These are phyloP conservation scores for Phragmites australis DNA, from an alignment of 176 grass and related monocot genomes.

Conservation along the genomic window DNA sequence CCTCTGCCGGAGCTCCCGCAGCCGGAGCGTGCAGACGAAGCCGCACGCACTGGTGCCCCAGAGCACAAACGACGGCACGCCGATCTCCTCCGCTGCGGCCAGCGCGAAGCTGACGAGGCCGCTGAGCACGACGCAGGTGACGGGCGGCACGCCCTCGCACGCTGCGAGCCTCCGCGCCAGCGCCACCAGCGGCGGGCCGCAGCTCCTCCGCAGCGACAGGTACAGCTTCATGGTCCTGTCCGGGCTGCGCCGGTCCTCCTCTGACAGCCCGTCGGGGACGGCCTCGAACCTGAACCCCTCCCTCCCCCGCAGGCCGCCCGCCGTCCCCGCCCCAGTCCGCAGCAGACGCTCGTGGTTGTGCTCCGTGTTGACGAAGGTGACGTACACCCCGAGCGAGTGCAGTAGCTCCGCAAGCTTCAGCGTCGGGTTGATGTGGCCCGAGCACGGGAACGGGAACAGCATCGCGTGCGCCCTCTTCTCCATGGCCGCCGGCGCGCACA, in stretches of 20 bases:
- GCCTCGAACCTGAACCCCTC: conserved; percentile 47
- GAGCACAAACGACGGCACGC: conserved; percentile 47
- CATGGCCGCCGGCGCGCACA: background rate
- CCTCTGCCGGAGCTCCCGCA: conserved; percentile 16
- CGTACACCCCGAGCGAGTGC: conserved; percentile 48
- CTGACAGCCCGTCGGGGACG: conserved; percentile 39
- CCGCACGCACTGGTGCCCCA: conserved; percentile 54
- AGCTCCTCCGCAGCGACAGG: conserved; percentile 31
- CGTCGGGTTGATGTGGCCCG: conserved; percentile 73
- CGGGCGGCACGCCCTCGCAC: conserved; percentile 8
- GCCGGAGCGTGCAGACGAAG: conserved; percentile 37
- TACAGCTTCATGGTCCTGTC: conserved; percentile 42
- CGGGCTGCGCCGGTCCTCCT: conserved; percentile 19
- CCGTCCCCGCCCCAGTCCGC: background rate
- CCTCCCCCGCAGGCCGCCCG: background rate
- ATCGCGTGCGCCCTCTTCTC: conserved; percentile 42
- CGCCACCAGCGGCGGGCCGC: conserved; percentile 30
- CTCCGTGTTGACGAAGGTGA: conserved; percentile 66
- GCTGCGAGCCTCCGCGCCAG: conserved; percentile 24
- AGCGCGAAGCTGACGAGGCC: conserved; percentile 52
- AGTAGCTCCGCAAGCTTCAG: conserved; percentile 58
- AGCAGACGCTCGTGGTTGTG: conserved; percentile 50
- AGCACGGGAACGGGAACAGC: conserved; percentile 67
- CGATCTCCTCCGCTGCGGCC: conserved; percentile 31
- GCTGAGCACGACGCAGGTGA: conserved; percentile 49